Evolutionary conservation across 2,329 filamentous ascomycete genomes (phyloP), one percentile per base, ranked within the genome.

Genomic region (Grosmannia penicillata): DNA sequence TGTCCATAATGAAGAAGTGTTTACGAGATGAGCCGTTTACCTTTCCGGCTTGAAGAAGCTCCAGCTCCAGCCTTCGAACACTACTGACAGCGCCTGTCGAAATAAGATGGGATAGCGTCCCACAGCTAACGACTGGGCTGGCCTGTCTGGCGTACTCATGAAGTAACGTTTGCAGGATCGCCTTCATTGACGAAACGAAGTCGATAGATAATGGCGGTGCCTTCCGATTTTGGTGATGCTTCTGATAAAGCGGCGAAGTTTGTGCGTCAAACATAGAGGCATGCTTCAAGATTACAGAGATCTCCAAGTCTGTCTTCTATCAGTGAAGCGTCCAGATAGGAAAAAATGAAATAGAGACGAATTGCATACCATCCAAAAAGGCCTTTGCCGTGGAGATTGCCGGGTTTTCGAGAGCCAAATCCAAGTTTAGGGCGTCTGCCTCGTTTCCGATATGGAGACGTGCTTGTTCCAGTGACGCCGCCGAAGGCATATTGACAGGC

Each of bases 21-120:
- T 21, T 28, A n/a, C 13, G 14, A 28, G 26, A 4, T 23, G 8
- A 19, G 30, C 10, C 10, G 10, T 57, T 49, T 48, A 70, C 68
- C 58, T 64, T 70, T 46, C 68, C 69, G 11, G 58, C 59, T 38
- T 65, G 58, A 36, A 72, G 56, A 5, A 72, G 48, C 41, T 70
- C 65, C 15, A 74, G 50, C 49, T 74, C 70, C 2, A 70, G 51
- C 33, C 59, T 60, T 13, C 70, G 60, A 15, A 62, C 53, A 14
- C 61, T 66, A 13, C 45, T 49, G 17, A 65, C 53, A 30, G 48
- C 50, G 8, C 58, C 59, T n/a, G 47, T 50, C 23, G 49, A 49
- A 36, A 65, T 50, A 13, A 53, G 56, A 28, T 55, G 51, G 19
- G 53, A 44, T 6, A 71, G 50, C 4, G 48, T 48, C 24, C 51